A percentile compares a stretch with the other conserved stretches of the same genome.
Conservation (phyloP, 2,329 filamentous ascomycete genomes). For the Bipolaris victoriae region DNA sequence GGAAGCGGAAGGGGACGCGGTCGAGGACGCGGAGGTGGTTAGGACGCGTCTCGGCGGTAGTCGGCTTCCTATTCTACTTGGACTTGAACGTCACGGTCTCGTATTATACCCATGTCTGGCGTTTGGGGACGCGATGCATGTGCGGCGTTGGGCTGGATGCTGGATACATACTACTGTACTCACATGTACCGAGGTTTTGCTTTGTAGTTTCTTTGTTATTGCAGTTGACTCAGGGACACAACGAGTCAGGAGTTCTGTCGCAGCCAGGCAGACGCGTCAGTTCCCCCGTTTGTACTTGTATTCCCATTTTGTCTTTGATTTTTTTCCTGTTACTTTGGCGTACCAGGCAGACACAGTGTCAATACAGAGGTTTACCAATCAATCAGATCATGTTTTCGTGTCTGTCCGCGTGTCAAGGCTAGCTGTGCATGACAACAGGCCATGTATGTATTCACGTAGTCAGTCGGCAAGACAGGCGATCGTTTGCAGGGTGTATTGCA, state of each 20-base stretch:
- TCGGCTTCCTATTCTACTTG: conserved; percentile 1
- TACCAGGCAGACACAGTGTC: neutral
- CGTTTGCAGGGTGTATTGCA: neutral
- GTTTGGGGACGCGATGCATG: conserved; percentile 10
- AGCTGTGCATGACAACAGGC: neutral
- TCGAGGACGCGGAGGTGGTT: conserved; percentile 27
- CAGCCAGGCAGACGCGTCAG: neutral
- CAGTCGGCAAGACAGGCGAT: neutral
- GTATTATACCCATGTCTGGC: conserved; percentile 22
- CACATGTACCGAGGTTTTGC: neutral
- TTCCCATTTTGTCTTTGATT: neutral
- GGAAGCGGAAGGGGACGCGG: conserved; percentile 45
- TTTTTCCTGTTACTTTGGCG: neutral
- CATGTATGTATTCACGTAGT: neutral
- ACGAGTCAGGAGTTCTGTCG: neutral
- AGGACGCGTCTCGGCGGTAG: neutral
- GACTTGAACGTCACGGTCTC: conserved; percentile 9
- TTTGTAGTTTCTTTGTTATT: neutral
- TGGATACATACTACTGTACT: neutral
- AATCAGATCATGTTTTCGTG: neutral
- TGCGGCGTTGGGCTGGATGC: neutral
- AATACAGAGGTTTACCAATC: neutral
- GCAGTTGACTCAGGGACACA: neutral
- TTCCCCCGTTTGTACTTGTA: neutral
- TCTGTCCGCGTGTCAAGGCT: neutral